Percentiles rank a stretch among this genome's conserved stretches.
These are phyloP conservation scores for Inonotus obliquus DNA, from an alignment of 1,284 basidiomycete species.

Conservation along the genomic window DNA sequence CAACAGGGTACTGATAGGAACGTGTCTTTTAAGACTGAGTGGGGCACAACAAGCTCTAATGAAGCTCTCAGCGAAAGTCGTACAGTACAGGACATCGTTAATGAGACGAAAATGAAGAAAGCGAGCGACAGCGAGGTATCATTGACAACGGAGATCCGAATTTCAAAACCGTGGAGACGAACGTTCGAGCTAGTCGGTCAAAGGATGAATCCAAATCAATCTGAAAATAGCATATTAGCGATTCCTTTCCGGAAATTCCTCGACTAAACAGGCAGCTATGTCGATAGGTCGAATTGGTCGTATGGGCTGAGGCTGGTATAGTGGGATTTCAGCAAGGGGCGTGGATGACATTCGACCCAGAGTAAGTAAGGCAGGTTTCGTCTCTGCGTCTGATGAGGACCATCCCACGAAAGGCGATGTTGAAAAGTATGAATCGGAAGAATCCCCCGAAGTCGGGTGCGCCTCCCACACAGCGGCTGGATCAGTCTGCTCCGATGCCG, in stretches of 20 bases:
- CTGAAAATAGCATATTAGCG: not conserved
- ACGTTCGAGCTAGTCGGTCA: not conserved
- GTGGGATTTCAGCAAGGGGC: not conserved
- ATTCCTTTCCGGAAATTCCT: constrained; percentile 1
- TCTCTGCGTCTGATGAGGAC: constrained; percentile 8
- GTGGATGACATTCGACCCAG: not conserved
- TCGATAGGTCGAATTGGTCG: constrained; percentile 11
- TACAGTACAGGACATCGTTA: not conserved
- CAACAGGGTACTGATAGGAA: not conserved
- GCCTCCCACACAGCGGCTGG: constrained; percentile 8
- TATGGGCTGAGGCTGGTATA: constrained; percentile 17
- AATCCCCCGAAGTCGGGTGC: not conserved
- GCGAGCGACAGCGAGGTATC: not conserved
- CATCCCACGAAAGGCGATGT: constrained; percentile 14
- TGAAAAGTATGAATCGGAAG: constrained; percentile 9
- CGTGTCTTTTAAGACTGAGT: not conserved
- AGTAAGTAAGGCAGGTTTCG: not conserved
- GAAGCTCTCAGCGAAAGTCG: not conserved
- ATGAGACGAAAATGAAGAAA: not conserved
- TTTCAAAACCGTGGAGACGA: not conserved
- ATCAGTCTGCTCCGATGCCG: constrained; percentile 5
- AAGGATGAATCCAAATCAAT: not conserved
- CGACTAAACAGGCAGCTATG: not conserved
- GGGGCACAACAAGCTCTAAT: not conserved
- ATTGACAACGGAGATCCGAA: not conserved